Conservation (phyloP, 768 basidiomycete species). For the Pluteus cervinus region DNA sequence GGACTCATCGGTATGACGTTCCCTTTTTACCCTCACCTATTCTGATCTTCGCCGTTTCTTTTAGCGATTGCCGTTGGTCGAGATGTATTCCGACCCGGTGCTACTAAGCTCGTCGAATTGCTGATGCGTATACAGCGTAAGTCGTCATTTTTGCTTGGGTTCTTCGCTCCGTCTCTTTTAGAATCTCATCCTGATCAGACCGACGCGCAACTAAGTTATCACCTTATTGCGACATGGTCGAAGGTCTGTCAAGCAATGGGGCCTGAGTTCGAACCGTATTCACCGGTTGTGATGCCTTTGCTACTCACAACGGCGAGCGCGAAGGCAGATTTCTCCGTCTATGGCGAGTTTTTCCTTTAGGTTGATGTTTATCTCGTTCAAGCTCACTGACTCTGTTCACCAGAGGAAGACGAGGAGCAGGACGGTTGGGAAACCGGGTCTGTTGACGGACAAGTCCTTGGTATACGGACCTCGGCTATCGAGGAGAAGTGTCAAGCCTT, state of each 20-base stretch:
- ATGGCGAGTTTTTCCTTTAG: slow-evolving; percentile 36
- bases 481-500: slow-evolving; percentile 89
- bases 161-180: slow-evolving; percentile 14
- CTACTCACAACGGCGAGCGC: slow-evolving; percentile 68
- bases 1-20: slow-evolving; percentile 73
- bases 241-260: slow-evolving; percentile 85
- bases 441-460: slow-evolving; percentile 72
- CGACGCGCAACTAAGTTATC: slow-evolving; percentile 68
- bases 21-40: background rate
- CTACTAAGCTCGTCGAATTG: slow-evolving; percentile 62
- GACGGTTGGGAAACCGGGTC: slow-evolving; percentile 78
- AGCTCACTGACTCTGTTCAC: slow-evolving; percentile 4
- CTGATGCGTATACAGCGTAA: slow-evolving; percentile 75
- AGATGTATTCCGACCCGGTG: slow-evolving; percentile 72
- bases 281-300: slow-evolving; percentile 79
- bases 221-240: slow-evolving; percentile 84
- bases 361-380: background rate
- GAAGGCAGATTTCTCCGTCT: slow-evolving; percentile 75
- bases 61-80: slow-evolving; percentile 83
- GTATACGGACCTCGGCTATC: slow-evolving; percentile 73
- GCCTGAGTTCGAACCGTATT: slow-evolving; percentile 80
- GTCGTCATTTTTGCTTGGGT: too few species aligned
- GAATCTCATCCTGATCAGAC: slow-evolving; percentile 64
- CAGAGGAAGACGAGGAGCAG: slow-evolving; percentile 53
- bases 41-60: too few species aligned